These are phyloP conservation scores for Chlamydomonas schloesseri DNA, from an alignment of 139 green algal species.

Conservation along the genomic window DNA sequence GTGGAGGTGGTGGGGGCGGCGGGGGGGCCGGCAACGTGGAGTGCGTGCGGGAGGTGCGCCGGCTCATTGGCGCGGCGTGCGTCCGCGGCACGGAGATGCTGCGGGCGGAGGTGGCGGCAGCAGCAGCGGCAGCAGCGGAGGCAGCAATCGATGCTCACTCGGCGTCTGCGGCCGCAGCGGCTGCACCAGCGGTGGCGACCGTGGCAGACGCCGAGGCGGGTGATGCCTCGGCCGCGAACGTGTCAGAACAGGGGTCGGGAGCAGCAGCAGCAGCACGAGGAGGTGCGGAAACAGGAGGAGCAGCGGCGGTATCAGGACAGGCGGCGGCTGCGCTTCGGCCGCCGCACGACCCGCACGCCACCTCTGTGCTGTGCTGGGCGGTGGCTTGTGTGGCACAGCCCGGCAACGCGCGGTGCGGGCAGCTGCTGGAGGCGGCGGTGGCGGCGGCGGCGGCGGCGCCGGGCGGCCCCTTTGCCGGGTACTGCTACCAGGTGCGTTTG, in stretches of 20 bases:
- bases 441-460: neutral
- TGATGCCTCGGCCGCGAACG: no score
- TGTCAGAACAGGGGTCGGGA: no score
- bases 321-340: no score
- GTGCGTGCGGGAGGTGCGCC: neutral
- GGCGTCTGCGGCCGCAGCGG: no score
- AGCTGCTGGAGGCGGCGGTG: constrained; percentile 6
- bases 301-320: no score
- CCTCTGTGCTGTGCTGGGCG: constrained; percentile 11
- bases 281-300: no score
- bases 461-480: neutral
- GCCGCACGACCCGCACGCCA: constrained; percentile 3
- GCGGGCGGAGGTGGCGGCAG: neutral
- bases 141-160: no score
- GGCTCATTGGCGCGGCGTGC: neutral
- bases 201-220: no score
- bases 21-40: neutral
- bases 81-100: neutral
- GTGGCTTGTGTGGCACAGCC: neutral
- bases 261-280: no score
- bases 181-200: no score
- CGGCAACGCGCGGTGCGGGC: neutral
- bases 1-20: no score
- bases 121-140: no score
- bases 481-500: neutral